phyloP scores from a whole-genome alignment of 371 early-diverging fungal species.

The Rhizopus arrhizus region DNA sequence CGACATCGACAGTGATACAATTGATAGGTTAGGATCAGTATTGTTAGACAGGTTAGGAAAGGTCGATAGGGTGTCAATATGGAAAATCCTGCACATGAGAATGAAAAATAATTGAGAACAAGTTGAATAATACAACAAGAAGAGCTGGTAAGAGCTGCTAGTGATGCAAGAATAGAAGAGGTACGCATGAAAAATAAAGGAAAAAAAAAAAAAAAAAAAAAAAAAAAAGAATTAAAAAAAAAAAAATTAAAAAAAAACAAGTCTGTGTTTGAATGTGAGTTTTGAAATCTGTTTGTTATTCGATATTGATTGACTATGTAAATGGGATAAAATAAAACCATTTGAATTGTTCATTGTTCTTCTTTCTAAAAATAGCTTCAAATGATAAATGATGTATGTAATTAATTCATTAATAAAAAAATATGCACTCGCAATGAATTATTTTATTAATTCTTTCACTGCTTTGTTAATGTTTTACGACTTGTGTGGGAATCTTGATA shows the following conservation, averaged over 20 bases:
- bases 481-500: conserved; percentile 26
- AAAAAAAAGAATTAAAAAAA: background rate
- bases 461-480: conserved; percentile 21
- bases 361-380: no score
- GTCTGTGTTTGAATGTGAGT: background rate
- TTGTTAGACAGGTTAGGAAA: conserved; percentile 33
- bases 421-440: background rate
- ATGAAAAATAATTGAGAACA: conserved; percentile 49
- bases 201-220: conserved; percentile 1
- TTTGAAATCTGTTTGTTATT: no score
- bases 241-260: background rate
- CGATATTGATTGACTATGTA: no score
- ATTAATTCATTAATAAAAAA: no score
- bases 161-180: conserved; percentile 6
- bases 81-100: conserved; percentile 63
- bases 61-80: conserved; percentile 54
- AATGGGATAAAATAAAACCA: no score
- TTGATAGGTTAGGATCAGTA: conserved; percentile 27
- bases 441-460: background rate
- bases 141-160: conserved; percentile 49
- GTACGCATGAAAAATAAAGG: background rate
- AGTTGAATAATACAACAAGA: conserved; percentile 63
- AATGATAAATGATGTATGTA: no score
- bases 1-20: conserved; percentile 20
- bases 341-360: no score